These are phyloP conservation scores for Henckelia pumila DNA, from an alignment of 257 asterid genomes.

Conservation along the genomic window DNA sequence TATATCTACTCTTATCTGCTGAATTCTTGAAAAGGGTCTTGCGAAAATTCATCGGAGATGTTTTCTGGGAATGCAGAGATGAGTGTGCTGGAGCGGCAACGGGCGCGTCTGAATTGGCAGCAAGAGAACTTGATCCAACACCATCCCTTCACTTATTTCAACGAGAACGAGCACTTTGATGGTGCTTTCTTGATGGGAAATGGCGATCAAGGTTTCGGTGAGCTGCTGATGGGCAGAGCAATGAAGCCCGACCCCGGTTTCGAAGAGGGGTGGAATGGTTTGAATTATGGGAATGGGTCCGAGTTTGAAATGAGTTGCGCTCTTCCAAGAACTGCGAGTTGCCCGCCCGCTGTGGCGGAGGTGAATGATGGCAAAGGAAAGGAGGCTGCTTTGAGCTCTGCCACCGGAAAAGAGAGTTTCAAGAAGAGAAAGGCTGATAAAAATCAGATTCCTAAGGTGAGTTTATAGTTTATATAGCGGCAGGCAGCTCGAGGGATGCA, in stretches of 20 bases:
- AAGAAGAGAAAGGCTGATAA: conserved; percentile 65
- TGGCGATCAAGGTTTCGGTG: conserved; percentile 44
- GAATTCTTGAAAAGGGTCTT: conserved; percentile 4
- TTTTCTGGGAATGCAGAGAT: conserved; percentile 32
- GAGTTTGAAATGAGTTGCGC: conserved; percentile 35
- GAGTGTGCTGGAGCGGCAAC: conserved; percentile 54
- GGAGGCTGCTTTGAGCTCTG: conserved; percentile 31
- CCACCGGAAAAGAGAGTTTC: conserved; percentile 39
- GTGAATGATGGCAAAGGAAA: conserved; percentile 29
- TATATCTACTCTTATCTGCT: not conserved
- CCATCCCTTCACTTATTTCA: conserved; percentile 27
- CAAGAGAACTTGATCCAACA: conserved; percentile 35
- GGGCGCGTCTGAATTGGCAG: conserved; percentile 43
- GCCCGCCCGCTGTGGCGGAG: conserved; percentile 50
- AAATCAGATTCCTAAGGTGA: conserved; percentile 46
- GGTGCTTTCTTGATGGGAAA: conserved; percentile 16
- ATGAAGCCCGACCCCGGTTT: conserved; percentile 57
- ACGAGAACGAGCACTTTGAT: conserved; percentile 29
- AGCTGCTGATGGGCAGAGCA: conserved; percentile 36
- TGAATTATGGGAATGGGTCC: conserved; percentile 30
- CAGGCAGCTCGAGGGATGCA: not conserved
- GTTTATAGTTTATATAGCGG: not conserved
- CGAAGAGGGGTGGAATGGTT: conserved; percentile 27
- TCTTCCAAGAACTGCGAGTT: conserved; percentile 52
- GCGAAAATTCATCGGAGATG: conserved; percentile 44